phyloP scores from a whole-genome alignment of 2,329 filamentous ascomycete genomes.

The Sporothrix pseudoabietina region DNA sequence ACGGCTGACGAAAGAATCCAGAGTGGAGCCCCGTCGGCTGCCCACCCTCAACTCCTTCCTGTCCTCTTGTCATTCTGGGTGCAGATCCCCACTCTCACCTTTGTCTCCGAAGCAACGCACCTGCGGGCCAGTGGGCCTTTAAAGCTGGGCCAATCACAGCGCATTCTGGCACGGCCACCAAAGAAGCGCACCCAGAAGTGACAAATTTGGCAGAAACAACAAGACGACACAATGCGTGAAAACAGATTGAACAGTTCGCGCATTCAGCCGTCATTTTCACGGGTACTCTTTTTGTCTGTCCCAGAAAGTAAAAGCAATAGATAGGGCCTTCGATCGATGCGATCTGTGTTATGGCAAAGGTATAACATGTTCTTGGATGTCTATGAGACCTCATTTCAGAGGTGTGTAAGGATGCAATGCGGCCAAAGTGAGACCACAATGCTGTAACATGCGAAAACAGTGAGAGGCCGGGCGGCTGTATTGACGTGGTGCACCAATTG shows the following conservation, averaged over 20 bases:
- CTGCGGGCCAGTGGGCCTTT: slow-evolving; percentile 13
- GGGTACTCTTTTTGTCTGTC: neutral
- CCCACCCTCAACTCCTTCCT: neutral
- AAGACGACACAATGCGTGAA: slow-evolving; percentile 17
- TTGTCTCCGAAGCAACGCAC: slow-evolving; percentile 32
- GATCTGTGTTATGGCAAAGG: neutral
- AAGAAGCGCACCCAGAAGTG: slow-evolving; percentile 3
- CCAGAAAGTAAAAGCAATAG: neutral
- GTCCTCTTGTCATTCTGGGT: slow-evolving; percentile 3
- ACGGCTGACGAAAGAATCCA: slow-evolving; percentile 33
- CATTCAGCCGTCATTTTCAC: neutral
- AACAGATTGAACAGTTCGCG: neutral
- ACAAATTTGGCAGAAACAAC: neutral
- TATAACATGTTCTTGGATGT: slow-evolving; percentile 13
- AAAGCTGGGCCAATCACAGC: slow-evolving; percentile 20
- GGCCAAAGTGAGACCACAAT: neutral
- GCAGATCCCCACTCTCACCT: slow-evolving; percentile 26
- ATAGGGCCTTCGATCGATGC: neutral
- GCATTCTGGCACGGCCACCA: neutral
- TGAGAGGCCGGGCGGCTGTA: slow-evolving; percentile 5
- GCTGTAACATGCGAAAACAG: neutral
- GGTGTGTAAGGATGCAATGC: neutral
- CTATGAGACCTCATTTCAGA: neutral
- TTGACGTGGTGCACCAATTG: neutral
- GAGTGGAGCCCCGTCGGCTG: slow-evolving; percentile 16